phyloP scores from a whole-genome alignment of 805 yeast species.

The Zygosaccharomyces kombuchaensis region DNA sequence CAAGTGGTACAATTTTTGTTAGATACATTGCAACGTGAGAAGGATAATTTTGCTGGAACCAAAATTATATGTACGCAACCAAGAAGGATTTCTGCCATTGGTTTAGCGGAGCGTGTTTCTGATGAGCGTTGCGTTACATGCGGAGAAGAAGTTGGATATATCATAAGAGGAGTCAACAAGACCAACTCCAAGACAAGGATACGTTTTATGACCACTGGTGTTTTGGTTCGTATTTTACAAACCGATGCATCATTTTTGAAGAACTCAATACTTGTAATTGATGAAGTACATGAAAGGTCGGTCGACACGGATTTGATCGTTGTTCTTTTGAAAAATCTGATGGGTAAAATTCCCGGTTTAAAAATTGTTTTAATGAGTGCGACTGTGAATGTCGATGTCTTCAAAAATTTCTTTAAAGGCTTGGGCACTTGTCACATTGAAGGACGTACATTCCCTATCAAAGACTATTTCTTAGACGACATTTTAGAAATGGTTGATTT shows the following conservation, averaged over 20 bases:
- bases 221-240: conserved; percentile 79
- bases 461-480: conserved; percentile 68
- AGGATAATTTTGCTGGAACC: conserved; percentile 44
- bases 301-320: conserved; percentile 83
- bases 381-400: conserved; percentile 70
- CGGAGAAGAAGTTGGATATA: conserved; percentile 74
- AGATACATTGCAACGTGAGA: conserved; percentile 53
- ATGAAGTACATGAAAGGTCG: conserved; percentile 96
- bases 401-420: conserved; percentile 57
- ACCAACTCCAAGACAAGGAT: conserved; percentile 58
- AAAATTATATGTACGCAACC: conserved; percentile 90
- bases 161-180: conserved; percentile 85
- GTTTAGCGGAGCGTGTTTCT: conserved; percentile 87
- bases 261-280: conserved; percentile 67
- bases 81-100: conserved; percentile 90
- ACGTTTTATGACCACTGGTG: conserved; percentile 92
- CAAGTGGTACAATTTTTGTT: conserved; percentile 87
- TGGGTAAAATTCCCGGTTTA: conserved; percentile 44
- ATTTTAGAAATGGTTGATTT: conserved; percentile 57
- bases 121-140: conserved; percentile 57
- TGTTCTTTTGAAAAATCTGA: conserved; percentile 64
- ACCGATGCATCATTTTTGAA: conserved; percentile 41
- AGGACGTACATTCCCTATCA: conserved; percentile 91
- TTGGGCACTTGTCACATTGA: conserved; percentile 74
- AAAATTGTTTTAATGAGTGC: conserved; percentile 89